Conservation (phyloP, 129 eudicot genomes). For the Artemisia annua region DNA sequence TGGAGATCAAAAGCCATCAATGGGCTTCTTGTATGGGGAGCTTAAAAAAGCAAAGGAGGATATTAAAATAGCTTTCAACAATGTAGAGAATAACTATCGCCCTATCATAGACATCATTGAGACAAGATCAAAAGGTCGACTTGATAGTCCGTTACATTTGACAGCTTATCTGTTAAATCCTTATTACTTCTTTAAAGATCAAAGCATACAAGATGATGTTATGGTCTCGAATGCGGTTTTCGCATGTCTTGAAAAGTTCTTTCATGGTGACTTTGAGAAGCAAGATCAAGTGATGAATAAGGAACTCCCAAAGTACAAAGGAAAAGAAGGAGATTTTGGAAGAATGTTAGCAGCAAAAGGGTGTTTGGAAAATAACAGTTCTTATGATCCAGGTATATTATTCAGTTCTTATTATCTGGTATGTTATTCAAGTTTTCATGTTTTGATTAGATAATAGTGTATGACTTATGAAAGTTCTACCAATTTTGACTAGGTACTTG, state of each 20-base stretch:
- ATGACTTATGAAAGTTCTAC: too few species aligned
- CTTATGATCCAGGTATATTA: not conserved
- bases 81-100: not conserved
- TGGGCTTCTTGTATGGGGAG: conserved; percentile 13
- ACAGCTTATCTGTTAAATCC: not conserved
- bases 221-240: not conserved
- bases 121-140: not conserved
- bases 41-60: not conserved
- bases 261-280: not conserved
- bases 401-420: too few species aligned
- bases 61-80: conserved; percentile 3
- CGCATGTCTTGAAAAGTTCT: not conserved
- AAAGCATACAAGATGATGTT: too few species aligned
- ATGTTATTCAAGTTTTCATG: not conserved
- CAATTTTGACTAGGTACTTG: too few species aligned
- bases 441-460: too few species aligned
- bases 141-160: conserved; percentile 8
- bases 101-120: not conserved
- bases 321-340: too few species aligned
- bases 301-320: too few species aligned
- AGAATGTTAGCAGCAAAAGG: conserved; percentile 1
- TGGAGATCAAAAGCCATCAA: conserved; percentile 4
- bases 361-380: not conserved
- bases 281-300: not conserved
- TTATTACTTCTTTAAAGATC: too few species aligned